phyloP scores from a whole-genome alignment of 78 protist genomes.

The Emiliania huxleyi region DNA sequence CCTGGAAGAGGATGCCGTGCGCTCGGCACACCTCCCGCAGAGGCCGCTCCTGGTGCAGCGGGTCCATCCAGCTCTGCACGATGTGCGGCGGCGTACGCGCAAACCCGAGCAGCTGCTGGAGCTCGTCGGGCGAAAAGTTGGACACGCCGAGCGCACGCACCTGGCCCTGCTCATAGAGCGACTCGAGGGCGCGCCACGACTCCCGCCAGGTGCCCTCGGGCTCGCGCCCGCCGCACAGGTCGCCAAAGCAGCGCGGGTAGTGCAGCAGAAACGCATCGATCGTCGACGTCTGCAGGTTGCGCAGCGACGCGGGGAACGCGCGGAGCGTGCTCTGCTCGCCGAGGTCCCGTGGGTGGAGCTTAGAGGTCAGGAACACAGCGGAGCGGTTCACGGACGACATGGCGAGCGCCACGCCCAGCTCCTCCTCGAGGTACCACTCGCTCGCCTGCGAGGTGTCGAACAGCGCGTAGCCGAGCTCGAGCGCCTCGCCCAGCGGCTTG shows the following conservation, averaged over 20 bases:
- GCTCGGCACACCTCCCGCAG: neutral
- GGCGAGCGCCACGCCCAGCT: neutral
- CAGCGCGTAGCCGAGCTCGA: neutral
- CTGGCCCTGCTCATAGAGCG: neutral
- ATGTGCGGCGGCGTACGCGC: neutral
- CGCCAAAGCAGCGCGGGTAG: constrained; percentile 3
- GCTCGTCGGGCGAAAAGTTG: neutral
- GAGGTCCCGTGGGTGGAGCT: neutral
- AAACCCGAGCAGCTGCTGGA: neutral
- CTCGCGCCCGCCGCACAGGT: neutral
- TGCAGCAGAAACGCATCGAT: neutral
- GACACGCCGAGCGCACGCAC: neutral
- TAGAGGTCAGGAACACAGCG: neutral
- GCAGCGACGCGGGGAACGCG: neutral
- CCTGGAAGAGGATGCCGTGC: neutral
- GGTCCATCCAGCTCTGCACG: neutral
- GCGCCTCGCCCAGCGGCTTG: neutral
- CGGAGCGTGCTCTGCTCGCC: neutral
- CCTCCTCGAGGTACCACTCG: neutral
- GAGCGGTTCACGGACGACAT: neutral
- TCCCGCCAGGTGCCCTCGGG: neutral
- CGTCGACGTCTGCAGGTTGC: neutral
- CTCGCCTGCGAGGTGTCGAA: neutral
- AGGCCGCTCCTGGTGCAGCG: neutral
- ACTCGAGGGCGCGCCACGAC: constrained; percentile 8